Percentiles rank a stretch among this genome's conserved stretches.
Evolutionary conservation across 1,284 basidiomycete genomes (phyloP).

Genomic region (Ustilago curta): DNA sequence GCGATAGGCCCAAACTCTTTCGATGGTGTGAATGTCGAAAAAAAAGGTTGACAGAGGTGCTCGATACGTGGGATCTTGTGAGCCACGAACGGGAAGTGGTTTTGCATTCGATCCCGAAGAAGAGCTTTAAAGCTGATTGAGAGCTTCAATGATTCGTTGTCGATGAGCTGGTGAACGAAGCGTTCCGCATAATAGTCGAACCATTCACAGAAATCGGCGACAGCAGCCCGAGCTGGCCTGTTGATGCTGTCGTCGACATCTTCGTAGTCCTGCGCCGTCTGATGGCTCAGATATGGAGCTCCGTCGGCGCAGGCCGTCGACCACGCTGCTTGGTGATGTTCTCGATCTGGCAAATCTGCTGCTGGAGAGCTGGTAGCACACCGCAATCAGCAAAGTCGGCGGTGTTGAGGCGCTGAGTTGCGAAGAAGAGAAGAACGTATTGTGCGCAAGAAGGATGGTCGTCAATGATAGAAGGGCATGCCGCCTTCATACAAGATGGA

Average conservation of each 20-base stretch:
- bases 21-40: conserved; percentile 5
- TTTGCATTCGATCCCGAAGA: not conserved
- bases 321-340: too few species aligned
- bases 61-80: conserved; percentile 2
- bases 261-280: conserved; percentile 2
- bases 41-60: not conserved
- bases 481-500: too few species aligned
- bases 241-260: not conserved
- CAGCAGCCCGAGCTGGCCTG: not conserved
- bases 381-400: too few species aligned
- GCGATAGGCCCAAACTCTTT: not conserved
- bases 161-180: not conserved
- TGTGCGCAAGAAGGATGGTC: too few species aligned
- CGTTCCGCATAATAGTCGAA: not conserved
- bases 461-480: too few species aligned
- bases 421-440: too few species aligned
- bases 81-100: conserved; percentile 3
- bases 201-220: conserved; percentile 10
- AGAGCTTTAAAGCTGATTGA: not conserved
- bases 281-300: not conserved
- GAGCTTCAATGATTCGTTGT: not conserved
- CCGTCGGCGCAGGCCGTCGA: not conserved
- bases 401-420: too few species aligned
- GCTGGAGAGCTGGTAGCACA: too few species aligned
- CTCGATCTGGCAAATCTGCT: too few species aligned